Evolutionary conservation across 23 red algal genomes (phyloP).

Genomic region (Cyanidiococcus yangmingshanensis): DNA sequence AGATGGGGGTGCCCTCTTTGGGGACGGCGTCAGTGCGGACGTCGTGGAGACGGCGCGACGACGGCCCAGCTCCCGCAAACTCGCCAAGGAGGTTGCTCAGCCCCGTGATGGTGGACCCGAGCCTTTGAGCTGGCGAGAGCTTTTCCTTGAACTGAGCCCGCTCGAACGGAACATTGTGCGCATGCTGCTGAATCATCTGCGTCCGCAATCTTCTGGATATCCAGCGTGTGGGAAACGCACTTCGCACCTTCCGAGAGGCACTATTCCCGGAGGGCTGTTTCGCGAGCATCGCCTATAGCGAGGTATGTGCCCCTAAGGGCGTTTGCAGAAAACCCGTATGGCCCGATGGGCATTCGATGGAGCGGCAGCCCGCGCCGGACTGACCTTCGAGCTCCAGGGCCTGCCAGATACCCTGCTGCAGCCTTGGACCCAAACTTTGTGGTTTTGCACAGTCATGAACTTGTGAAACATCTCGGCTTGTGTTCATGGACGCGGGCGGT

Average conservation of each 20-base stretch:
- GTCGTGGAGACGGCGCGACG: neutral
- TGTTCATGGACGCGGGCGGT: no score
- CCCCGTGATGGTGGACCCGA: no score
- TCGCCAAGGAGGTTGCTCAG: neutral
- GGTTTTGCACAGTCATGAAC: no score
- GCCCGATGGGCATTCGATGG: no score
- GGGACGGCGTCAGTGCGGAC: neutral
- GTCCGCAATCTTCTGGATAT: neutral
- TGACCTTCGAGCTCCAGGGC: no score
- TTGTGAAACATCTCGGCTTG: no score
- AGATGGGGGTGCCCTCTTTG: neutral
- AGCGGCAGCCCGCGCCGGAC: no score
- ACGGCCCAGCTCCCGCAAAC: neutral
- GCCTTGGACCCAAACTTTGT: no score
- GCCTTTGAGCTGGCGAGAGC: neutral
- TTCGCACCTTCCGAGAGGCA: neutral
- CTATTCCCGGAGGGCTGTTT: neutral
- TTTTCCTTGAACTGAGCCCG: neutral
- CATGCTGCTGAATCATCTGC: neutral
- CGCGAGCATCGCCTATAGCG: no score
- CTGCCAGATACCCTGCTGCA: no score
- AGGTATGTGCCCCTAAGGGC: no score
- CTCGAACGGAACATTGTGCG: constrained; percentile 6
- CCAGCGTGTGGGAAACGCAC: neutral
- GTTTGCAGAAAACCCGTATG: no score